These are phyloP conservation scores for Chalciporus chontae DNA, from an alignment of 768 basidiomycete genomes.

Conservation along the genomic window DNA sequence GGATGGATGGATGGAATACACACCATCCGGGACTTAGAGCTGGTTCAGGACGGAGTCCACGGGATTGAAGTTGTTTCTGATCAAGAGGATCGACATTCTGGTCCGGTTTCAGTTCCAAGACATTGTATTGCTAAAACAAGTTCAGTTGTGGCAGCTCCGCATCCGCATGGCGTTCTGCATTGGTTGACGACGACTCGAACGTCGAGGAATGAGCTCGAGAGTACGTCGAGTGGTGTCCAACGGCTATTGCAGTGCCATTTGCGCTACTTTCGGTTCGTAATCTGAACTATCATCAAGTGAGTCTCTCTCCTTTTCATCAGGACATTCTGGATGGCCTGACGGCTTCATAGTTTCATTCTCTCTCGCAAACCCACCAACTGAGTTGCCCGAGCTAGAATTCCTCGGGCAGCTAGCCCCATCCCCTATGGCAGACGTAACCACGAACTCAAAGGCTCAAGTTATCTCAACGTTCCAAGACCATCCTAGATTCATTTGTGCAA, in stretches of 20 bases:
- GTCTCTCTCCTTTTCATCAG: background rate
- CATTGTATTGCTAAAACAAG: conserved; percentile 67
- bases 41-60: conserved; percentile 51
- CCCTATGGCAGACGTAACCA: conserved; percentile 24
- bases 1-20: conserved; percentile 18
- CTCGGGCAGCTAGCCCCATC: background rate
- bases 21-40: conserved; percentile 82
- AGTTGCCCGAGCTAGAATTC: background rate
- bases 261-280: too few relatives aligned
- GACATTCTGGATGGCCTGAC: conserved; percentile 12
- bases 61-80: conserved; percentile 56
- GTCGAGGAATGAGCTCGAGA: background rate
- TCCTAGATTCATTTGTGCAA: conserved; percentile 65
- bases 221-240: too few relatives aligned
- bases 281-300: conserved; percentile 1
- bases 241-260: too few relatives aligned
- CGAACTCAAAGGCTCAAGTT: conserved; percentile 54
- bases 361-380: conserved; percentile 4
- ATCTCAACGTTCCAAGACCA: conserved; percentile 58
- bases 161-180: conserved; percentile 23
- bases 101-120: conserved; percentile 51
- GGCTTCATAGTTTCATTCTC: conserved; percentile 19
- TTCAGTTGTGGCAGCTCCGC: conserved; percentile 64
- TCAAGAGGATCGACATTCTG: conserved; percentile 54
- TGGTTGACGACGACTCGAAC: background rate